Base-by-base conservation (phyloP, 495 filamentous ascomycete species). In the Stereocaulon alpinum region DNA sequence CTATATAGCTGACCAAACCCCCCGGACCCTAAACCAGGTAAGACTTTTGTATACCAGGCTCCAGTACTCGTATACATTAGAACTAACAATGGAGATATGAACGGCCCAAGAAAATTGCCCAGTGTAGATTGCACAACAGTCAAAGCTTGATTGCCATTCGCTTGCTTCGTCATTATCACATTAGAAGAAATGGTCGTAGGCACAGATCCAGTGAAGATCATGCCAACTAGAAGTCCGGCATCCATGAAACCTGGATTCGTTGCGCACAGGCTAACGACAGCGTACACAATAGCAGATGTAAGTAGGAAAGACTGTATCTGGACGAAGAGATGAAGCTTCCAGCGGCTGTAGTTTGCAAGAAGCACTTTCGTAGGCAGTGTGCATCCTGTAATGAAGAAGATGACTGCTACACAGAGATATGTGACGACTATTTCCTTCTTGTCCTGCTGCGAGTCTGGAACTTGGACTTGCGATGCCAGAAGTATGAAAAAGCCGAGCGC, bases 401-500 rank as follows among this genome's bases (percentile, higher is more conserved):
- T 75, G 37, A 74, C 58, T 27, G 66, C 60, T 15, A 74, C 68
- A 49, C 61, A 64, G 6, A 74, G 62, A 58, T 76, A 76, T 32
- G 68, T 70, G 11, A 72, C 61, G 2, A 72, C 52, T 2, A 60
- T 66, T 54, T 68, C 50, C 55, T 75, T 76, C 29, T 59, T 48
- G 6, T 68, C 51, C 56, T 75, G 74, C 11, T 69, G 62, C 1
- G 64, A 40, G 3, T 17, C 20, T 0, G 73, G 70, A 4, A 74
- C 71, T 59, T 75, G 74, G 7, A 71, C 68, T 48, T 74, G 72
- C 55, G 67, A 72, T 22, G 74, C 67, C 24, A 76, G 64, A 18
- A 65, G 58, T 40, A 76, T 71, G 27, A 74, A 52, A 51, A 20
- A 47, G 10, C 76, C 77, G 56, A 82, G 79, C 27, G 77, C 80